Conservation (phyloP, 2,329 filamentous ascomycete genomes). For the Phialemoniopsis sp. region DNA sequence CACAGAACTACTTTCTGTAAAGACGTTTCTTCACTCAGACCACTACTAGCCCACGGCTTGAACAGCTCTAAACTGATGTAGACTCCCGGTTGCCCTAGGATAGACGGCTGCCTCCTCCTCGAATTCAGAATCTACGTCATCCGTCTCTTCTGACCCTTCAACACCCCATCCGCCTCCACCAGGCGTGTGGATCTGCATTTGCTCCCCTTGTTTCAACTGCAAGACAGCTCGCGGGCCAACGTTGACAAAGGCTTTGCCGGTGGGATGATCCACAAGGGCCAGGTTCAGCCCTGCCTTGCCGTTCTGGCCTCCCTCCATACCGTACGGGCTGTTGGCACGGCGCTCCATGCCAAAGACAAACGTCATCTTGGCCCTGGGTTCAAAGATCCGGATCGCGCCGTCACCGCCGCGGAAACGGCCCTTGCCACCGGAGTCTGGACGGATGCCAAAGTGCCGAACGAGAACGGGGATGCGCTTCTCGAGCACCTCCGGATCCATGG, state of each 20-base stretch:
- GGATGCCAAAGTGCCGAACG: conserved; percentile 21
- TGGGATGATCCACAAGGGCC: too few relatives aligned
- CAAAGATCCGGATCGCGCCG: conserved; percentile 26
- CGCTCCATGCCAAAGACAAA: conserved; percentile 29
- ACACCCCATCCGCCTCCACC: background rate
- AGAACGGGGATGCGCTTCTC: conserved; percentile 28
- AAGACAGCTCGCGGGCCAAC: background rate
- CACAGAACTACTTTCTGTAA: too few relatives aligned
- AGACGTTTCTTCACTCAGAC: too few relatives aligned
- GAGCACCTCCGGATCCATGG: conserved; percentile 25
- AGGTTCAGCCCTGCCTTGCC: conserved; percentile 13
- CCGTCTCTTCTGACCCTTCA: too few relatives aligned
- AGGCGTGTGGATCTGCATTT: background rate
- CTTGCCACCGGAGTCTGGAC: conserved; percentile 19
- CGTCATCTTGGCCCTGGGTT: conserved; percentile 23
- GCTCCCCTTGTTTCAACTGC: background rate
- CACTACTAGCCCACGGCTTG: too few relatives aligned
- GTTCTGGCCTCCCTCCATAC: conserved; percentile 23
- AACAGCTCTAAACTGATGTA: too few relatives aligned
- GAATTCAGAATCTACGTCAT: too few relatives aligned
- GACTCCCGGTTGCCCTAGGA: too few relatives aligned
- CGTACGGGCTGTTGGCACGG: conserved; percentile 25
- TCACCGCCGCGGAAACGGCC: conserved; percentile 25
- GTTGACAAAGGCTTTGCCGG: too few relatives aligned
- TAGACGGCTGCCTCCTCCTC: too few relatives aligned